Evolutionary conservation across 106 monocot genomes (phyloP).

Genomic region (Acanthochlamys bracteata): DNA sequence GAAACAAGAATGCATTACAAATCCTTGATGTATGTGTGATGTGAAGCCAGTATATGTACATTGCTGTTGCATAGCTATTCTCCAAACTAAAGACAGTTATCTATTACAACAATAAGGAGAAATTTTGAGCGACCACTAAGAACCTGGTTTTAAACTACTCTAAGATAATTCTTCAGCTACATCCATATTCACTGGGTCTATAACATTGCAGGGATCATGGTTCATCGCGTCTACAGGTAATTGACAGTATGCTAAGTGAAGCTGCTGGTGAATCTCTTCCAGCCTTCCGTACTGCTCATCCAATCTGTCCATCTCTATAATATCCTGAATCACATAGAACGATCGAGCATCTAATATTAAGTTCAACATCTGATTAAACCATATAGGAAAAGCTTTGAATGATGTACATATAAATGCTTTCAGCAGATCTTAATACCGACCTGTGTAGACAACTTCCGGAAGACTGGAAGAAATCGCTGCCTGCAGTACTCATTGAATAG

Average conservation of each 20-base stretch:
- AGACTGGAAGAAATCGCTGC: constrained; percentile 61
- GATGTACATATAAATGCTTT: too few species aligned
- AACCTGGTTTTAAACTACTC: too few species aligned
- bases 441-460: constrained; percentile 63
- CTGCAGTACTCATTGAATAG: constrained; percentile 93
- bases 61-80: too few species aligned
- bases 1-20: too few species aligned
- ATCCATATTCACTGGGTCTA: background rate
- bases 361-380: background rate
- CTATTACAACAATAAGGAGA: too few species aligned
- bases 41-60: too few species aligned
- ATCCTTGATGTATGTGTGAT: too few species aligned
- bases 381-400: too few species aligned
- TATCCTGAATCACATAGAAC: constrained; percentile 5
- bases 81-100: too few species aligned
- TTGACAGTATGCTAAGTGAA: constrained; percentile 11
- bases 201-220: background rate
- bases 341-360: background rate
- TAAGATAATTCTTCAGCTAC: too few species aligned
- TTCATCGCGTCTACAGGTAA: background rate
- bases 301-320: constrained; percentile 15
- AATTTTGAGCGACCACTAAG: too few species aligned
- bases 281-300: constrained; percentile 10
- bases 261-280: constrained; percentile 13
- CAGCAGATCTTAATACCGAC: constrained; percentile 29